phyloP scores from a whole-genome alignment of 108 stramenopile genomes.

The Nannochloropsis granulata region DNA sequence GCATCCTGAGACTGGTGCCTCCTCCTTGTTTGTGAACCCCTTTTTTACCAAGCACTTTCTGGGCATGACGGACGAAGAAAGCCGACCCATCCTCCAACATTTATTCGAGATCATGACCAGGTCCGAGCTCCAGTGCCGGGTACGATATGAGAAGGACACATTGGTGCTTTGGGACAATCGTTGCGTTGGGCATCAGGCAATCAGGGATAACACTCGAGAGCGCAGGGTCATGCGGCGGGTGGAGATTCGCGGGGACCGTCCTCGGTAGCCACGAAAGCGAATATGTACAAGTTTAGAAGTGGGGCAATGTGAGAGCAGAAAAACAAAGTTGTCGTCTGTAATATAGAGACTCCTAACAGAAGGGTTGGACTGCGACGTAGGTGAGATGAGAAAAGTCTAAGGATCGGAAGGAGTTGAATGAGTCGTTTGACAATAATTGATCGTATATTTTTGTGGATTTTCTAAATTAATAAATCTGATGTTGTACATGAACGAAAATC shows the following conservation, averaged over 20 bases:
- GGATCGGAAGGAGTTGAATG: too few species aligned
- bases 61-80: not conserved
- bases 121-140: not conserved
- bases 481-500: too few species aligned
- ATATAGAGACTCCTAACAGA: too few species aligned
- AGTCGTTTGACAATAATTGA: too few species aligned
- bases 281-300: too few species aligned
- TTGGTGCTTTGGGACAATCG: not conserved
- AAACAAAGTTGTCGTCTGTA: too few species aligned
- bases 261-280: not conserved
- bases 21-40: not conserved
- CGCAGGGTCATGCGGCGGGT: not conserved
- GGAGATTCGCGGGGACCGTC: not conserved
- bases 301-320: too few species aligned
- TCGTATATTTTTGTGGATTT: too few species aligned
- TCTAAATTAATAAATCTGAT: too few species aligned
- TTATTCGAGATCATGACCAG: not conserved
- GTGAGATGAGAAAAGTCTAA: too few species aligned
- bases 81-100: not conserved
- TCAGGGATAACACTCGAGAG: not conserved
- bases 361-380: too few species aligned
- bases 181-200: not conserved
- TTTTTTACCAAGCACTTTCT: not conserved
- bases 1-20: not conserved
- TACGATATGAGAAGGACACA: not conserved